Percentiles rank a stretch among this genome's conserved stretches.
Evolutionary conservation across 108 stramenopile genomes (phyloP).

Genomic region (Nitzschia inconspicua): DNA sequence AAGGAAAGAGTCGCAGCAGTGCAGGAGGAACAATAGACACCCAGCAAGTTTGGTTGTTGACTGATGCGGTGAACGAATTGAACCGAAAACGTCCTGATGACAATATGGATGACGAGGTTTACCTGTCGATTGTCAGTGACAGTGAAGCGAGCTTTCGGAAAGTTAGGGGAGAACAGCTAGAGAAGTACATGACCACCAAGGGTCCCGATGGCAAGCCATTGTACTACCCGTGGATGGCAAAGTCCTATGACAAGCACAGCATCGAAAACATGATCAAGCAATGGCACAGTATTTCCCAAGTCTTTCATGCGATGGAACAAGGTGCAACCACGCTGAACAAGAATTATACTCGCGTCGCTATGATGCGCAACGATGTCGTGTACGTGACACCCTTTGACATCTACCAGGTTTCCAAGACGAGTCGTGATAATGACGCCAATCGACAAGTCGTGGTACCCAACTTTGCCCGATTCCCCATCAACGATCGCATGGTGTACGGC

Average conservation of each 20-base stretch:
- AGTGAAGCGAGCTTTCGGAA: slow-evolving; percentile 17
- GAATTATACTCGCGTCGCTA: slow-evolving; percentile 27
- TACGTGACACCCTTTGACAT: slow-evolving; percentile 28
- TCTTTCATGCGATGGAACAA: slow-evolving; percentile 23
- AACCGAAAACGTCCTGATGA: background rate
- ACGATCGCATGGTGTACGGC: slow-evolving; percentile 25
- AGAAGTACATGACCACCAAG: slow-evolving; percentile 6
- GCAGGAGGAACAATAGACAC: slow-evolving; percentile 9
- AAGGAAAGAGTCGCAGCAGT: slow-evolving; percentile 1
- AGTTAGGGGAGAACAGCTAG: slow-evolving; percentile 1
- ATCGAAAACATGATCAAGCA: slow-evolving; percentile 27
- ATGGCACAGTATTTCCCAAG: slow-evolving; percentile 22
- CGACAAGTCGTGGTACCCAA: background rate
- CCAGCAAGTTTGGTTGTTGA: background rate
- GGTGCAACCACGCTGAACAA: background rate
- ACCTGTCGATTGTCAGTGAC: slow-evolving; percentile 13
- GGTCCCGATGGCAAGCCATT: slow-evolving; percentile 4
- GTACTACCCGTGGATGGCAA: slow-evolving; percentile 11
- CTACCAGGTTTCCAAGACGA: slow-evolving; percentile 5
- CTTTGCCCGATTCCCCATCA: background rate
- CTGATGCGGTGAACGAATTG: background rate
- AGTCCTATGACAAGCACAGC: background rate
- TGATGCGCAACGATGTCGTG: slow-evolving; percentile 33
- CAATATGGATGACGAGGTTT: background rate
- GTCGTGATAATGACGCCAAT: too few relatives aligned